Conservation (phyloP, 2,329 filamentous ascomycete species). For the Aspergillus persii region DNA sequence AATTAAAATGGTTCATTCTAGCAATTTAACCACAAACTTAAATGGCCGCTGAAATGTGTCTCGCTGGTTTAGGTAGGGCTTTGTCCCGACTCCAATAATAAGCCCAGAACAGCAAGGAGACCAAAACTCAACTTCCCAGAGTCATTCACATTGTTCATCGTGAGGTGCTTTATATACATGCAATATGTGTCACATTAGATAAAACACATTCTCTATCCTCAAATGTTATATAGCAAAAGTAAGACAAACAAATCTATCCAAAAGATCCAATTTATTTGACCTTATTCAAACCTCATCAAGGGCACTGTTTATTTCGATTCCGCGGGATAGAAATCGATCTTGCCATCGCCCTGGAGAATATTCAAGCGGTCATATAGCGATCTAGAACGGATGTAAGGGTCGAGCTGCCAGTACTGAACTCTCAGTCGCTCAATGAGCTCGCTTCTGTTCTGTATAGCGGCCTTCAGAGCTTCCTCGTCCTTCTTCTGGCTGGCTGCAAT, state of each 20-base stretch:
- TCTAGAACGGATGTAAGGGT: slow-evolving; percentile 80
- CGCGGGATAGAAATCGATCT: slow-evolving; percentile 66
- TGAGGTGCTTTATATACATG: slow-evolving; percentile 4
- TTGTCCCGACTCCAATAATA: background rate
- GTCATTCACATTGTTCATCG: background rate
- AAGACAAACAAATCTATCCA: background rate
- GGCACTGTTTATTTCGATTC: slow-evolving; percentile 15
- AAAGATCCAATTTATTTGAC: background rate
- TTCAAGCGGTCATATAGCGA: slow-evolving; percentile 83
- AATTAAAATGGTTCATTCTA: no score
- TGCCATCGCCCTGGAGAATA: slow-evolving; percentile 65
- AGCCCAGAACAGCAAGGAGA: background rate
- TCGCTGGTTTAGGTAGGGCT: background rate
- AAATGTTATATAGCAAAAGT: background rate
- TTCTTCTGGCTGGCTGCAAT: slow-evolving; percentile 54
- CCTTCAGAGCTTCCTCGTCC: slow-evolving; percentile 44
- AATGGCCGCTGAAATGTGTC: background rate
- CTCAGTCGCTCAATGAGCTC: slow-evolving; percentile 62
- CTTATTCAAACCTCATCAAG: background rate
- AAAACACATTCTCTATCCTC: slow-evolving; percentile 1
- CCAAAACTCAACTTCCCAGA: background rate
- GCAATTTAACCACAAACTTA: background rate
- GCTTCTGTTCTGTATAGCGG: slow-evolving; percentile 58
- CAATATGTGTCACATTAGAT: slow-evolving; percentile 1
- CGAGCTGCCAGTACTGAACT: slow-evolving; percentile 82